Evolutionary conservation across 2,329 filamentous ascomycete species (phyloP).

Genomic region (Cordyceps farinosa): DNA sequence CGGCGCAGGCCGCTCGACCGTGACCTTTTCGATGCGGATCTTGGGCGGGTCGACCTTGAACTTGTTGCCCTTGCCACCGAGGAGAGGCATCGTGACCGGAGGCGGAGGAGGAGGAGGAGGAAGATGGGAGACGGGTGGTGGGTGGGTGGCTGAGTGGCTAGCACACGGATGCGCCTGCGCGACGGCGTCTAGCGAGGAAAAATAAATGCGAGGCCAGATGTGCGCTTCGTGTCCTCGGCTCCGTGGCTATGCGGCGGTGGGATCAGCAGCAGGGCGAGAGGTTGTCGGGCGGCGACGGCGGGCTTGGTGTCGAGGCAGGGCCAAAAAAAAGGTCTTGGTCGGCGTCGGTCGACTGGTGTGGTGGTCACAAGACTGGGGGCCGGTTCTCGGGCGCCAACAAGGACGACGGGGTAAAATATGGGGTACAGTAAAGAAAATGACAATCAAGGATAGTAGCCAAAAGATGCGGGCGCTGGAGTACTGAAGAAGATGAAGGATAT

Average conservation of each 20-base stretch:
- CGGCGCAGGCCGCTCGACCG: slow-evolving; percentile 37
- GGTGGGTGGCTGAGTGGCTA: not conserved
- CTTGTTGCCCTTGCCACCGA: slow-evolving; percentile 44
- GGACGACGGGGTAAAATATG: not conserved
- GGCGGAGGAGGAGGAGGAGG: not conserved
- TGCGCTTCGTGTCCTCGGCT: not conserved
- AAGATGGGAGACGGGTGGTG: not conserved
- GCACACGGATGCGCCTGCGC: not conserved
- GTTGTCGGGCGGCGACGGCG: slow-evolving; percentile 1
- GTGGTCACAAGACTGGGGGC: slow-evolving; percentile 10
- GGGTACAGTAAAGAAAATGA: not conserved
- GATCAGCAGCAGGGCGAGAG: not conserved
- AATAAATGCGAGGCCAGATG: not conserved
- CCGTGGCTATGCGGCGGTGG: not conserved
- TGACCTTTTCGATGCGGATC: slow-evolving; percentile 51
- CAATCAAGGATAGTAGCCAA: slow-evolving; percentile 6
- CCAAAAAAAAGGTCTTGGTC: not conserved
- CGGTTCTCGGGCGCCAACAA: slow-evolving; percentile 3
- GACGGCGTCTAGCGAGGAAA: not conserved
- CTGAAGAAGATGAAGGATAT: not conserved
- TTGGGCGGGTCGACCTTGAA: slow-evolving; percentile 49
- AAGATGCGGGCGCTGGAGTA: slow-evolving; percentile 3
- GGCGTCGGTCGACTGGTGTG: not conserved
- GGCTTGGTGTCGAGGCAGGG: not conserved
- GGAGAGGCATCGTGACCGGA: slow-evolving; percentile 29